Evolutionary conservation across 768 basidiomycete genomes (phyloP).

Genomic region (Suillus hirtellus): DNA sequence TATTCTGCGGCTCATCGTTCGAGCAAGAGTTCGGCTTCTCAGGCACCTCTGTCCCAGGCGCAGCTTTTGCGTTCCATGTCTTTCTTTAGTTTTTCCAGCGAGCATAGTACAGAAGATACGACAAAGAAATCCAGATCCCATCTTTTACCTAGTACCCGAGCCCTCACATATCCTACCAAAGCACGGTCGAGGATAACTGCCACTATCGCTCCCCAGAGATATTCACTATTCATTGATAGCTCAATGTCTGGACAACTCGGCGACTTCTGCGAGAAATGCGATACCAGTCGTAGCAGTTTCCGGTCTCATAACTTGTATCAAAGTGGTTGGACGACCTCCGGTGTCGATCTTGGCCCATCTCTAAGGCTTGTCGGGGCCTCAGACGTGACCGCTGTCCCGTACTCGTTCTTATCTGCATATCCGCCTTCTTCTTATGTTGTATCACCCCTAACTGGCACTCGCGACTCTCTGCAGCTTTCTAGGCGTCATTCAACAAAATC

Average conservation of each 20-base stretch:
- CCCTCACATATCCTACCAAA: not conserved
- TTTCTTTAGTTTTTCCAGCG: conserved; percentile 13
- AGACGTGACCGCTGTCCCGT: conserved; percentile 18
- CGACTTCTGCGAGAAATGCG: conserved; percentile 14
- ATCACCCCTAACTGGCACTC: conserved; percentile 25
- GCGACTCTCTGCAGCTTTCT: conserved; percentile 33
- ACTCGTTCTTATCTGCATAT: conserved; percentile 25
- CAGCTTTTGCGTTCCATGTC: conserved; percentile 14
- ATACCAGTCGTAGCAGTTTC: not conserved
- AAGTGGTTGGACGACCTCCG: not conserved
- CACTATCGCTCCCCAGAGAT: not conserved
- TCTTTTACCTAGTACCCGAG: not conserved
- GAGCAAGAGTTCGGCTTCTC: conserved; percentile 12
- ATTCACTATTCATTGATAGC: conserved; percentile 1
- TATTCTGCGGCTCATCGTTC: conserved; percentile 1
- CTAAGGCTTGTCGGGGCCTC: conserved; percentile 26
- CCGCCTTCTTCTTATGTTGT: conserved; percentile 19
- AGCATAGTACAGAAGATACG: conserved; percentile 8
- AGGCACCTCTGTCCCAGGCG: not conserved
- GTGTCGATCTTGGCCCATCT: conserved; percentile 17
- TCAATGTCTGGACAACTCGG: conserved; percentile 2
- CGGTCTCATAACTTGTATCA: not conserved
- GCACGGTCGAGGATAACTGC: conserved; percentile 5
- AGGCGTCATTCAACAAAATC: conserved; percentile 17
- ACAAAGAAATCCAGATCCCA: not conserved